These are phyloP conservation scores for Myrica gale DNA, from an alignment of 306 rosid species.

Conservation along the genomic window DNA sequence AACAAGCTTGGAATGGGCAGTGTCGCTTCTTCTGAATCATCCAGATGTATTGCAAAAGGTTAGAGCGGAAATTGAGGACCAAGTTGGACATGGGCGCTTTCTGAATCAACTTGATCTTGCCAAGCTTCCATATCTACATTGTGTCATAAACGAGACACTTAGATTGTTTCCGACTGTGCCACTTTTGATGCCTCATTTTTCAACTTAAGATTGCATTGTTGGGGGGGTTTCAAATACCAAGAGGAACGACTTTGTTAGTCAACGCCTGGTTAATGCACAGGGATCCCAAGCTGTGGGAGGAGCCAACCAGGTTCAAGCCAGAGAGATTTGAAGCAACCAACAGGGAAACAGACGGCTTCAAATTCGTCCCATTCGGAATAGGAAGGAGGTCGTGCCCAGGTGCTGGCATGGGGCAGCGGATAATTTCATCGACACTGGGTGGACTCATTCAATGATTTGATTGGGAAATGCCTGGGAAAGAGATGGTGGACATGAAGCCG, in stretches of 20 bases:
- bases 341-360: constrained; percentile 12
- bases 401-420: background rate
- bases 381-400: constrained; percentile 28
- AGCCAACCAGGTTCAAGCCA: constrained; percentile 32
- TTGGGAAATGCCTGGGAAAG: constrained; percentile 21
- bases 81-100: constrained; percentile 14
- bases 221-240: constrained; percentile 38
- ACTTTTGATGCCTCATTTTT: constrained; percentile 38
- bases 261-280: constrained; percentile 51
- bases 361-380: constrained; percentile 27
- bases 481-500: constrained; percentile 31
- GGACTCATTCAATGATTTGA: constrained; percentile 33
- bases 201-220: constrained; percentile 25
- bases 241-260: constrained; percentile 43
- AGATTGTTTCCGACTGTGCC: constrained; percentile 40
- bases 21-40: constrained; percentile 32
- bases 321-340: constrained; percentile 37
- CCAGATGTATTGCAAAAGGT: constrained; percentile 25
- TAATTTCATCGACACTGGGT: constrained; percentile 25
- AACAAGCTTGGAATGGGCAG: constrained; percentile 38
- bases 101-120: constrained; percentile 29
- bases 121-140: constrained; percentile 29
- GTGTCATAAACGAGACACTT: constrained; percentile 39
- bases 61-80: constrained; percentile 22
- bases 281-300: constrained; percentile 31